Evolutionary conservation across 179 eudicot genomes (phyloP).

Genomic region (Amaranthus tricolor): DNA sequence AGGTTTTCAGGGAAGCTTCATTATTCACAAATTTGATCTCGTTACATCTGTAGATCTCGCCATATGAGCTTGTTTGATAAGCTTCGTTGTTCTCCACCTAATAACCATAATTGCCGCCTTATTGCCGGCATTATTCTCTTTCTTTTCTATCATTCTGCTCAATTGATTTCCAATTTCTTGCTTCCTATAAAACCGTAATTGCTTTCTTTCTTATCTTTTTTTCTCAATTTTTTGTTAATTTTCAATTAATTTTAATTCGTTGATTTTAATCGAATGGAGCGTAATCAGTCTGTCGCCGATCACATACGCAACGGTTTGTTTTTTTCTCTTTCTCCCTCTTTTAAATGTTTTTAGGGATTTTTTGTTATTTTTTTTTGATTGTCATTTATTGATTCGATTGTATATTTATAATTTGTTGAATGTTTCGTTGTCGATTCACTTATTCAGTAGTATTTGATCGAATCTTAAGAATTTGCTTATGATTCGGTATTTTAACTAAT

Average conservation of each 20-base stretch:
- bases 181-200: constrained; percentile 74
- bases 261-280: constrained; percentile 29
- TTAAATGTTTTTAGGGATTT: background rate
- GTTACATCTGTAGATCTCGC: background rate
- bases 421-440: background rate
- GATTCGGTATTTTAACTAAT: background rate
- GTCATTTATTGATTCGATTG: background rate
- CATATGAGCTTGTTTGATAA: constrained; percentile 85
- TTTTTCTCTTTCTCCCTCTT: background rate
- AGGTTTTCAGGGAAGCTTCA: background rate
- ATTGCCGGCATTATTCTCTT: constrained; percentile 79
- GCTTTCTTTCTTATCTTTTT: background rate
- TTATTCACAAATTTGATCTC: background rate
- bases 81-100: constrained; percentile 57
- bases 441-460: background rate
- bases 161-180: constrained; percentile 71
- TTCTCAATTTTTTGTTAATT: background rate
- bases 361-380: constrained; percentile 6
- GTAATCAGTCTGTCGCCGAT: constrained; percentile 35
- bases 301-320: constrained; percentile 26
- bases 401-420: background rate
- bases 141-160: constrained; percentile 64
- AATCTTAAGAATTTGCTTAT: background rate
- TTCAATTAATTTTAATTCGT: background rate
- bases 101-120: constrained; percentile 72